Evolutionary conservation across 768 basidiomycete species (phyloP), one percentile per base, ranked within the genome.

Genomic region (Suillus lakei): DNA sequence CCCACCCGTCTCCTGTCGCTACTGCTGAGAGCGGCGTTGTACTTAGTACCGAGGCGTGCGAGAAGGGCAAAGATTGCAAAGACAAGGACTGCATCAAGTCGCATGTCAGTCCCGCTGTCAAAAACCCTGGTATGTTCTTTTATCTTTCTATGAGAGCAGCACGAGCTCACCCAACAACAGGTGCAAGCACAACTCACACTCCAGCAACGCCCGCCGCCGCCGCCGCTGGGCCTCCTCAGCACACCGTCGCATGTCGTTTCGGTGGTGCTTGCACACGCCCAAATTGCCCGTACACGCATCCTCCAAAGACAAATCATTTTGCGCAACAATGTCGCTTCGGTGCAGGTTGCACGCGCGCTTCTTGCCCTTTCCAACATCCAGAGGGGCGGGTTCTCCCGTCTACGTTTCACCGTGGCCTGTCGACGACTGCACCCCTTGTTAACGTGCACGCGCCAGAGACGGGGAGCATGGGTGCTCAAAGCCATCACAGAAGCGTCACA

Each of bases 1-100:
- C 95, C 10, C 98, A 99, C 76, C 96, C 98, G 5, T 95, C 93
- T 10, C 98, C 98, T n/a, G 94, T 96, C 4, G 96, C 98, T 7
- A 98, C 97, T 21, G 84, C 91, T 38, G 95, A 97, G 79, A 96
- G 92, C 71, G 98, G 96, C 10, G 86, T 99, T 67, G 98, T 99
- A 2, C 83, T 99, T 63, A 97, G 93, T 71, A 95, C 93, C 64
- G 97, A 99, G 64, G 83, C 94, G 23, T 99, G 98, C 77, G 93
- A 96, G 71, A 88, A 90, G 58, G 93, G 93, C 21, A 91, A 89
- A 74, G 82, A 91, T 54, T 99, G 98, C 78, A 89, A 92, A 72
- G 95, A 99, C 77, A 90, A 93, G 74, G 97, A 98, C 77, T 98
- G 96, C 76, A 87, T 91, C 64, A 95, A 94, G 75, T 88, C 88